These are phyloP conservation scores for Abelmoschus esculentus DNA, from an alignment of 345 rosid species.

Conservation along the genomic window DNA sequence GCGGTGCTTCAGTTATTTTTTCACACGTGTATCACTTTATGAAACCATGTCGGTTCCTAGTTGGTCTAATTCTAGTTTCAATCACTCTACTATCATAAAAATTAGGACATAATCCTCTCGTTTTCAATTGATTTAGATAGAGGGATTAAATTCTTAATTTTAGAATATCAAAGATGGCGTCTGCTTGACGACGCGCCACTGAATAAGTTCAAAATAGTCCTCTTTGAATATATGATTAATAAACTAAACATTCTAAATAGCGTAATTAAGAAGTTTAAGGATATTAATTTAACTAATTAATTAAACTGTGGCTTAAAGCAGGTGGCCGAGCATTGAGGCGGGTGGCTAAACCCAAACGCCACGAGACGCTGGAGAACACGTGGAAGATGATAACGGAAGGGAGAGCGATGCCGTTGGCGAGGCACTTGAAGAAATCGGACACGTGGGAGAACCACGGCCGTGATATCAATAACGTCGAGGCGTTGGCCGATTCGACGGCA, in stretches of 20 bases:
- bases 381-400: constrained; percentile 20
- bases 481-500: background rate
- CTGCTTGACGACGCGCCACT: background rate
- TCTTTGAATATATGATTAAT: background rate
- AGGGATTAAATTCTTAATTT: background rate
- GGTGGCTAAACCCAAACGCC: constrained; percentile 16
- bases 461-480: background rate
- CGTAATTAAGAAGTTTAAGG: background rate
- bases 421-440: constrained; percentile 46
- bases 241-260: background rate
- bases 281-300: background rate
- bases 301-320: background rate
- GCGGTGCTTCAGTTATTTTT: background rate
- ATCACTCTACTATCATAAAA: background rate
- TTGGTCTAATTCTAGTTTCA: background rate
- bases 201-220: background rate
- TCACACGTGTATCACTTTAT: background rate
- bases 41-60: too few relatives aligned
- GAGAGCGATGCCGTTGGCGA: constrained; percentile 8
- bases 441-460: constrained; percentile 19
- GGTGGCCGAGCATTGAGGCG: constrained; percentile 9
- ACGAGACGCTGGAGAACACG: constrained; percentile 19
- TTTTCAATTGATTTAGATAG: background rate
- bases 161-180: background rate
- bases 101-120: background rate